Percentiles rank a stretch among this genome's conserved stretches.
Evolutionary conservation across 73 alveolate species (phyloP).

Genomic region (Tetrahymena borealis): DNA sequence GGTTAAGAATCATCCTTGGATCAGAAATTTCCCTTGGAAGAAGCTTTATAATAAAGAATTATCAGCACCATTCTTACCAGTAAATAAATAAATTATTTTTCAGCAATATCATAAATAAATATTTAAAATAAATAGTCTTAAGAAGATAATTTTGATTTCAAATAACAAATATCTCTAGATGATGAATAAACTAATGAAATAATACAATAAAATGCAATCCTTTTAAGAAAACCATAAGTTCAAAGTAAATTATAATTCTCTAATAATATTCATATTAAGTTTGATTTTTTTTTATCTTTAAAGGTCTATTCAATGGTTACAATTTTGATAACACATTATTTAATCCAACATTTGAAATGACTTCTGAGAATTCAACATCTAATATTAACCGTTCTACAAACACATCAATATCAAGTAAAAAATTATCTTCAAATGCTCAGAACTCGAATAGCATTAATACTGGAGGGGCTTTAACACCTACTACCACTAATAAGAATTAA

Average conservation of each 20-base stretch:
- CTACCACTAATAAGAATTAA: neutral
- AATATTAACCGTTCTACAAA: neutral
- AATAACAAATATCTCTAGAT: neutral
- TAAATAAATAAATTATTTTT: neutral
- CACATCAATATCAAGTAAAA: neutral
- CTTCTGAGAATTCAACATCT: neutral
- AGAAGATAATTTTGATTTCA: neutral
- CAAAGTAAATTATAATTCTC: neutral
- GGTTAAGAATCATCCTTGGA: constrained; percentile 82
- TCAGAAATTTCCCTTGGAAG: constrained; percentile 76
- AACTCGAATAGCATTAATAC: neutral
- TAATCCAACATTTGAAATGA: neutral
- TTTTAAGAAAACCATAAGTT: neutral
- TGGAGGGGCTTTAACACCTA: neutral
- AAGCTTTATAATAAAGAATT: constrained; percentile 69
- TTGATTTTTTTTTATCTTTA: neutral
- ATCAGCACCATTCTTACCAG: constrained; percentile 69
- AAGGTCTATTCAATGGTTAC: neutral
- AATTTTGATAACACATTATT: neutral
- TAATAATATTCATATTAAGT: neutral
- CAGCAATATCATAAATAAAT: neutral
- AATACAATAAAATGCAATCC: neutral
- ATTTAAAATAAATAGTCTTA: neutral
- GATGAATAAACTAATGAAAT: neutral
- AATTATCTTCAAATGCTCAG: neutral